These are phyloP conservation scores for Aspergillus spinulosporus DNA, from an alignment of 2,329 filamentous ascomycete species.

Conservation along the genomic window DNA sequence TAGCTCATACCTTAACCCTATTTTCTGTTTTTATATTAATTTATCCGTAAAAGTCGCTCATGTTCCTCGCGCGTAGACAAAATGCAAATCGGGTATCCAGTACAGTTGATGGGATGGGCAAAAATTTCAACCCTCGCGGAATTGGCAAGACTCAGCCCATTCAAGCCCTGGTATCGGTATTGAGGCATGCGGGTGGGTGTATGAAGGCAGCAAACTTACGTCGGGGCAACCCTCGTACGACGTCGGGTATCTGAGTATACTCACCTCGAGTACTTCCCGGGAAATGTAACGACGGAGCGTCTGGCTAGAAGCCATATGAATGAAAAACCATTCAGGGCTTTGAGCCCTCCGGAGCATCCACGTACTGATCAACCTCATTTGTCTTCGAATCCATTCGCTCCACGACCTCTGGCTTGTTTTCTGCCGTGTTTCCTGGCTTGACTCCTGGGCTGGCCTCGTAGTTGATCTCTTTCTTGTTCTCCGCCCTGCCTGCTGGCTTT, in stretches of 20 bases:
- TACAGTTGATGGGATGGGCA: slow-evolving; percentile 18
- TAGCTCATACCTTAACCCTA: not conserved
- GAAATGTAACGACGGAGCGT: slow-evolving; percentile 2
- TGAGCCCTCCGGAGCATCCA: slow-evolving; percentile 41
- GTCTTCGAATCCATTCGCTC: slow-evolving; percentile 43
- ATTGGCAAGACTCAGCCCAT: not conserved
- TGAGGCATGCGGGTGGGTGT: not conserved
- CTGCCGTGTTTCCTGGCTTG: slow-evolving; percentile 5
- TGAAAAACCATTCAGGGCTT: slow-evolving; percentile 13
- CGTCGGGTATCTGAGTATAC: slow-evolving; percentile 1
- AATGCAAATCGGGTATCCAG: slow-evolving; percentile 38
- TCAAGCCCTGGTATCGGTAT: not conserved
- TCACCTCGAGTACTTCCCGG: not conserved
- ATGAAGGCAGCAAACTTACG: slow-evolving; percentile 5
- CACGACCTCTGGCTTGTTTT: slow-evolving; percentile 20
- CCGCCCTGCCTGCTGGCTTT: slow-evolving; percentile 5
- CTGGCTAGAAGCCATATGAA: not conserved
- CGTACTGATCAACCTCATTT: slow-evolving; percentile 44
- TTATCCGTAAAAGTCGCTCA: slow-evolving; percentile 1
- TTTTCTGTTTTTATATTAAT: slow-evolving; percentile 3
- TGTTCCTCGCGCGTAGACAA: slow-evolving; percentile 13
- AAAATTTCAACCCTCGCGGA: not conserved
- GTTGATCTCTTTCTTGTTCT: slow-evolving; percentile 2
- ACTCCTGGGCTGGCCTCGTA: not conserved
- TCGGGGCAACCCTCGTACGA: slow-evolving; percentile 3